Conservation (phyloP, 768 basidiomycete species). For the Russula olivacea region DNA sequence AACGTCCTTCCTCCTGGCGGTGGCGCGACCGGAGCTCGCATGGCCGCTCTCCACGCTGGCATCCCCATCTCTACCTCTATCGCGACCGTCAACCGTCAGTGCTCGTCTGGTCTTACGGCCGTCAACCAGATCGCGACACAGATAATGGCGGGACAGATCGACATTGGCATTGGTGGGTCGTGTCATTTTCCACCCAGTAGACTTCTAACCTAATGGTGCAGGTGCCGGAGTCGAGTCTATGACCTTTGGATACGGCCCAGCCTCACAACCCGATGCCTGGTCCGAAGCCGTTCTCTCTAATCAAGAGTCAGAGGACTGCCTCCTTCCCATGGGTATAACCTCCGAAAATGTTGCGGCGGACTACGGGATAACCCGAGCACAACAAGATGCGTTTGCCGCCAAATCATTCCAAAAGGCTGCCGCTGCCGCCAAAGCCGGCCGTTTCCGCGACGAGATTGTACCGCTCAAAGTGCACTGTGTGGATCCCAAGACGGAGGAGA, state of each 20-base stretch:
- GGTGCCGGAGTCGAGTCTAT: conserved; percentile 89
- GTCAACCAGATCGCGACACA: conserved; percentile 78
- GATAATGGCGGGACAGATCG: conserved; percentile 74
- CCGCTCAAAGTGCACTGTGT: conserved; percentile 65
- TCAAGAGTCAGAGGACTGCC: conserved; percentile 72
- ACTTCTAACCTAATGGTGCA: conserved; percentile 27
- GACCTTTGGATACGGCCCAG: conserved; percentile 68
- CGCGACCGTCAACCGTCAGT: conserved; percentile 86
- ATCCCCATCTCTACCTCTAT: conserved; percentile 71
- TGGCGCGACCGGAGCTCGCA: conserved; percentile 75
- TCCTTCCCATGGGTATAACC: conserved; percentile 88
- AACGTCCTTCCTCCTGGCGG: conserved; percentile 86
- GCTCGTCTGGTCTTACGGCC: conserved; percentile 80
- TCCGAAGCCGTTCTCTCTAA: conserved; percentile 61
- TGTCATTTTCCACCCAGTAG: neutral
- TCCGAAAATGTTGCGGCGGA: conserved; percentile 88
- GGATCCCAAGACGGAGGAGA: conserved; percentile 71
- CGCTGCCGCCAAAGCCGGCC: conserved; percentile 71
- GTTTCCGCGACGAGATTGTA: conserved; percentile 78
- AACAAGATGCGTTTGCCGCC: conserved; percentile 84
- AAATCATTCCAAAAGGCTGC: conserved; percentile 81
- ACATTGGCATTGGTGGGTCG: conserved; percentile 76
- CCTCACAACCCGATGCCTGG: conserved; percentile 49
- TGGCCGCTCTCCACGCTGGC: conserved; percentile 81
- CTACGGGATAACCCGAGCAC: conserved; percentile 63